Evolutionary conservation across 345 rosid genomes (phyloP).

Genomic region (Gossypium longicalyx): DNA sequence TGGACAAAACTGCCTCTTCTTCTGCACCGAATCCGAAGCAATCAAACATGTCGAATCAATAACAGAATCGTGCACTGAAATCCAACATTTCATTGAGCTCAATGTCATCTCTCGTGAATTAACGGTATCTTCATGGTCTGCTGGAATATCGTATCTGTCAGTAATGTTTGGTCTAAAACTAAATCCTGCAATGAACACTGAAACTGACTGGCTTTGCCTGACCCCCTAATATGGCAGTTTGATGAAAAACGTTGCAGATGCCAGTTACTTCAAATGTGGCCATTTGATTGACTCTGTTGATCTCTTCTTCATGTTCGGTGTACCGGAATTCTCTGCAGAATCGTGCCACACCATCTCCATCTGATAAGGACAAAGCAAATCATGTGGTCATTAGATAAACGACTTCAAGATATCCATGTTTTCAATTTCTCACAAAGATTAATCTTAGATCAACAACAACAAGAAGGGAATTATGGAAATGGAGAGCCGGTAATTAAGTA

Average conservation of each 20-base stretch:
- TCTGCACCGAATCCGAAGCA: background rate
- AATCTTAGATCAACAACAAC: background rate
- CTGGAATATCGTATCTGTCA: background rate
- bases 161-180: background rate
- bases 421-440: background rate
- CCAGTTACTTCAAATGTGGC: constrained; percentile 59
- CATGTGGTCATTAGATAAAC: background rate
- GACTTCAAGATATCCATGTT: background rate
- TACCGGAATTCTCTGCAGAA: constrained; percentile 41
- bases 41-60: background rate
- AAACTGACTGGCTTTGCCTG: background rate
- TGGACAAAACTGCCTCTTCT: background rate
- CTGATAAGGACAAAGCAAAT: constrained; percentile 31
- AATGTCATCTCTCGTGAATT: background rate
- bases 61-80: background rate
- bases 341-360: constrained; percentile 94
- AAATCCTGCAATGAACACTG: background rate
- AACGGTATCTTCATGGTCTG: background rate
- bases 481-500: background rate
- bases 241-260: constrained; percentile 1
- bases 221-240: constrained; percentile 10
- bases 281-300: constrained; percentile 58
- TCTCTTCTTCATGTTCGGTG: constrained; percentile 47
- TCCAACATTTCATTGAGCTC: background rate
- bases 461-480: background rate